Evolutionary conservation across 768 basidiomycete genomes (phyloP).

Genomic region (Hericium alpestre): DNA sequence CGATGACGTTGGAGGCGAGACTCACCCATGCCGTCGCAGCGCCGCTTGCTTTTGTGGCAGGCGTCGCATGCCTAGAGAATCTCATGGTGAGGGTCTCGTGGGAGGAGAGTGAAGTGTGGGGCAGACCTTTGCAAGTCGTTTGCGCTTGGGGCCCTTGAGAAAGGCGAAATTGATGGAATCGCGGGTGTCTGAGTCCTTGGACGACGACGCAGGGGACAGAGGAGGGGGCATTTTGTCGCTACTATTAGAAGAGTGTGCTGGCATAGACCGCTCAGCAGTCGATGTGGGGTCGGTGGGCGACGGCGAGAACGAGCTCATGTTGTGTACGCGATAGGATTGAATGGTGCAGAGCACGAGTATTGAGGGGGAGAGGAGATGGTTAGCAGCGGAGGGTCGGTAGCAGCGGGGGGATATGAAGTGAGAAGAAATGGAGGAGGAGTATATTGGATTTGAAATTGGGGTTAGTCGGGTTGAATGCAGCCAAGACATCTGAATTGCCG

Average conservation of each 20-base stretch:
- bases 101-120: not conserved
- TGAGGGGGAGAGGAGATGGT: not conserved
- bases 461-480: too few relatives aligned
- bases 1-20: conserved; percentile 16
- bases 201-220: conserved; percentile 2
- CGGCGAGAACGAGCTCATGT: too few relatives aligned
- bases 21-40: conserved; percentile 71
- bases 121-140: conserved; percentile 41
- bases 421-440: not conserved
- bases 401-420: not conserved
- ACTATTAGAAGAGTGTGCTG: too few relatives aligned
- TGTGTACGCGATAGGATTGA: not conserved
- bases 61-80: conserved; percentile 58
- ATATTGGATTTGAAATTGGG: not conserved
- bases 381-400: not conserved
- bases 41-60: conserved; percentile 77
- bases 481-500: too few relatives aligned
- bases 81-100: not conserved
- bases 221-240: not conserved
- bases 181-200: conserved; percentile 14
- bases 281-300: too few relatives aligned
- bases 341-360: not conserved
- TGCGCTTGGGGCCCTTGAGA: conserved; percentile 43
- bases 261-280: too few relatives aligned
- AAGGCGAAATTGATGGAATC: conserved; percentile 30